Percentiles rank a stretch among this genome's conserved stretches.
Evolutionary conservation across 1,284 basidiomycete genomes (phyloP).

Genomic region (Apiotrichum montevideense): DNA sequence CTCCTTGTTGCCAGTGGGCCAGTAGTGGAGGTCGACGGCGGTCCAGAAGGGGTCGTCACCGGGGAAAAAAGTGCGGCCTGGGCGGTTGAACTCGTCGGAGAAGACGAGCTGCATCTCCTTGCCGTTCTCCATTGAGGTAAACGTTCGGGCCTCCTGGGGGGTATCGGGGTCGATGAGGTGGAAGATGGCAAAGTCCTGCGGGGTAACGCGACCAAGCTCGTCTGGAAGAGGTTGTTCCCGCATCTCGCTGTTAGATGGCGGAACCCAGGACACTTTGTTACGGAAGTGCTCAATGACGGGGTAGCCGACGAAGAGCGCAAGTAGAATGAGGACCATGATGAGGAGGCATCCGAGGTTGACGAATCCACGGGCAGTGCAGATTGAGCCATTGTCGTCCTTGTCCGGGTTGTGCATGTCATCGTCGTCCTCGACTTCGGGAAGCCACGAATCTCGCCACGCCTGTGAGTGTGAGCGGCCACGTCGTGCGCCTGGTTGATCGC

Average conservation of each 20-base stretch:
- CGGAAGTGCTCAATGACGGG: conserved; percentile 59
- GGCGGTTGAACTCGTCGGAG: conserved; percentile 80
- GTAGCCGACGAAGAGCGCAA: conserved; percentile 68
- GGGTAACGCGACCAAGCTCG: conserved; percentile 10
- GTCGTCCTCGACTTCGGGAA: conserved; percentile 43
- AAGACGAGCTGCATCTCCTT: conserved; percentile 64
- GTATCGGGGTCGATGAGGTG: conserved; percentile 63
- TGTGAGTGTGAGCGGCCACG: not conserved
- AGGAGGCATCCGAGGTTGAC: conserved; percentile 70
- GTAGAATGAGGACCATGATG: conserved; percentile 55
- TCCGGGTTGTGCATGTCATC: conserved; percentile 49
- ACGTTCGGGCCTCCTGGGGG: conserved; percentile 54
- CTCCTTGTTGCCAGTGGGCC: conserved; percentile 48
- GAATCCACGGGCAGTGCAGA: conserved; percentile 66
- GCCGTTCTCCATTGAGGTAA: conserved; percentile 61
- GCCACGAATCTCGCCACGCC: not conserved
- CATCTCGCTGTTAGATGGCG: conserved; percentile 3
- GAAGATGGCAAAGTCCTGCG: conserved; percentile 50
- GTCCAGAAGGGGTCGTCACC: conserved; percentile 52
- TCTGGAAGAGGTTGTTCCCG: conserved; percentile 15
- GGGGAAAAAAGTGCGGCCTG: conserved; percentile 52
- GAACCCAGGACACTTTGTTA: too few relatives aligned
- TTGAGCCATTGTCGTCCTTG: conserved; percentile 50
- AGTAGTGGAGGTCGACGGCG: conserved; percentile 52
- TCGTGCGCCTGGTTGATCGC: too few relatives aligned